Conservation (phyloP, 179 eudicot species). For the Amaranthus tricolor region DNA sequence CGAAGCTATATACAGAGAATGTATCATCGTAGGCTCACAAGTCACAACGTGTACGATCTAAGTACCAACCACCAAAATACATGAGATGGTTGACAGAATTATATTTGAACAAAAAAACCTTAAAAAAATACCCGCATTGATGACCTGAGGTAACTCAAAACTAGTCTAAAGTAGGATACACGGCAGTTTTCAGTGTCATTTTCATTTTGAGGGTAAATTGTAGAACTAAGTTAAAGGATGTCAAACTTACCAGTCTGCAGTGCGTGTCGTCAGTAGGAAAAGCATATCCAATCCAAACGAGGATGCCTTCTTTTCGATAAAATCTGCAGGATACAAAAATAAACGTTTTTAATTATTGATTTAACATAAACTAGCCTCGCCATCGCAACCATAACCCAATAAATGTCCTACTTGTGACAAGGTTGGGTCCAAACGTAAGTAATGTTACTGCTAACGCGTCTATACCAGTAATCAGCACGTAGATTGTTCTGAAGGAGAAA, state of each 20-base stretch:
- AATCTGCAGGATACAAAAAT: conserved; percentile 47
- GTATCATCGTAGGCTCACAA: not conserved
- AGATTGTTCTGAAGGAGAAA: not conserved
- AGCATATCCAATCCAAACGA: conserved; percentile 70
- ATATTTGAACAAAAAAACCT: too few species aligned
- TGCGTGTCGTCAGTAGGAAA: conserved; percentile 86
- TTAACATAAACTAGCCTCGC: too few species aligned
- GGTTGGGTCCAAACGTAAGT: not conserved
- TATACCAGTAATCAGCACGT: not conserved
- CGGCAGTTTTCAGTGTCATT: not conserved
- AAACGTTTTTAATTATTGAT: not conserved
- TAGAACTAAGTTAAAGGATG: not conserved
- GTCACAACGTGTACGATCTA: not conserved
- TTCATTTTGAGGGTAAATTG: not conserved
- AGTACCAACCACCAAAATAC: not conserved
- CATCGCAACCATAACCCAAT: not conserved
- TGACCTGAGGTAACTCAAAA: not conserved
- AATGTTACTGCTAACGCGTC: not conserved
- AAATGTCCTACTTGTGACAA: not conserved
- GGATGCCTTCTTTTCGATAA: conserved; percentile 87
- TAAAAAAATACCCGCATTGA: not conserved
- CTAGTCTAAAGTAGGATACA: not conserved
- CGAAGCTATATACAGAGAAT: not conserved
- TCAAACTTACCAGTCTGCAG: conserved; percentile 82
- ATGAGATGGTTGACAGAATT: not conserved